Conservation (phyloP, 2,329 filamentous ascomycete species). For the Aspergillus arachidicola region DNA sequence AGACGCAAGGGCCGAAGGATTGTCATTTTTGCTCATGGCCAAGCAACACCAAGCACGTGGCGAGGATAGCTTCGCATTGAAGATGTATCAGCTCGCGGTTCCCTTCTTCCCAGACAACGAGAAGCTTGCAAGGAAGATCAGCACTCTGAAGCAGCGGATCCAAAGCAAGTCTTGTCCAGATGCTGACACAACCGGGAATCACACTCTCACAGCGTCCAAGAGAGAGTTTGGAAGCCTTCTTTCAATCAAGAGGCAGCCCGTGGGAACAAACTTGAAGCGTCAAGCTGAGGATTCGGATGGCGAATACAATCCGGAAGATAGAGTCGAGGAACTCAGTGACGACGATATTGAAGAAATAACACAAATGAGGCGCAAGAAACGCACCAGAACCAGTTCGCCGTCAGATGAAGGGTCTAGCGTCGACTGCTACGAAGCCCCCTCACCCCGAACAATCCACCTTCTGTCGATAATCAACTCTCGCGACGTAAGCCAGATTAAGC, state of each 20-base stretch:
- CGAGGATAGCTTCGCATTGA: slow-evolving; percentile 75
- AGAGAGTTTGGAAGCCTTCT: slow-evolving; percentile 36
- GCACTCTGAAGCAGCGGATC: slow-evolving; percentile 55
- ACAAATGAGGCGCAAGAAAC: slow-evolving; percentile 31
- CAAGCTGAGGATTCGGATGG: slow-evolving; percentile 35
- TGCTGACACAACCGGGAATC: slow-evolving; percentile 17
- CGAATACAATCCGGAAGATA: slow-evolving; percentile 30
- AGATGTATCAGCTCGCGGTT: slow-evolving; percentile 82
- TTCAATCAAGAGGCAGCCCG: slow-evolving; percentile 33
- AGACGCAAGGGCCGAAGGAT: slow-evolving; percentile 75
- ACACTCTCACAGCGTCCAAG: slow-evolving; percentile 24
- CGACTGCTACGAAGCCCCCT: slow-evolving; percentile 28
- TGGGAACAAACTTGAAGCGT: slow-evolving; percentile 29
- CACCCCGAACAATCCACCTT: slow-evolving; percentile 48
- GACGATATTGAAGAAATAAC: slow-evolving; percentile 27
- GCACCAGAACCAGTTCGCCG: slow-evolving; percentile 26
- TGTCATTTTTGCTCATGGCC: slow-evolving; percentile 85
- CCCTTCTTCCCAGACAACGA: slow-evolving; percentile 84
- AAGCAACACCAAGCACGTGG: slow-evolving; percentile 85
- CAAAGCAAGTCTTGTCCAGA: slow-evolving; percentile 26
- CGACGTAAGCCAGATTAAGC: slow-evolving; percentile 48
- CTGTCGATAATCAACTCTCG: slow-evolving; percentile 51
- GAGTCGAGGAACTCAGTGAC: slow-evolving; percentile 33
- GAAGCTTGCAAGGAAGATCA: slow-evolving; percentile 66
- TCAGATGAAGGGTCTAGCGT: slow-evolving; percentile 20